A percentile compares a stretch with the other conserved stretches of the same genome.
Evolutionary conservation across 116 monocot species (phyloP).

Genomic region (Zostera marina): DNA sequence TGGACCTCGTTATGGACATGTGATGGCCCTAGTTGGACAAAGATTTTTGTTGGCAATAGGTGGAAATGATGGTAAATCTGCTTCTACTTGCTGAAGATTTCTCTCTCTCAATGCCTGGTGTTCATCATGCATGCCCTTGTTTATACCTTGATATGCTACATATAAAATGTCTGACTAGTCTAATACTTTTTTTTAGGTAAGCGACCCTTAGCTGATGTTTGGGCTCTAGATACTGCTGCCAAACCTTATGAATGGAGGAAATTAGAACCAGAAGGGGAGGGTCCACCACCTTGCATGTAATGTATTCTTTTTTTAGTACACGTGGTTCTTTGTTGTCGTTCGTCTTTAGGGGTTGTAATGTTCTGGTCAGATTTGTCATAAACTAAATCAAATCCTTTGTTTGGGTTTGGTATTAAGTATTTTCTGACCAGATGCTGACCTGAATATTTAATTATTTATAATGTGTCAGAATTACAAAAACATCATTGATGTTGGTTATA

Average conservation of each 20-base stretch:
- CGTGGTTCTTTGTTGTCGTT: too few species aligned
- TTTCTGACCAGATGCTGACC: too few species aligned
- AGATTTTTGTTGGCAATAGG: constrained; percentile 93
- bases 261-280: constrained; percentile 98
- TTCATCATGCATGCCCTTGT: neutral
- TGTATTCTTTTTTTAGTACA: neutral
- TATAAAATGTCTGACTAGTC: neutral
- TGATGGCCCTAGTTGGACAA: constrained; percentile 99
- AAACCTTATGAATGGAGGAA: constrained; percentile 99
- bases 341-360: too few species aligned
- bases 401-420: too few species aligned
- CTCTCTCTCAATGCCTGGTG: neutral
- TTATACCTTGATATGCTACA: too few species aligned
- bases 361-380: too few species aligned
- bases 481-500: too few species aligned
- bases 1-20: constrained; percentile 98
- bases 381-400: too few species aligned
- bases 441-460: too few species aligned
- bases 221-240: constrained; percentile 89
- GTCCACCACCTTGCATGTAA: constrained; percentile 99
- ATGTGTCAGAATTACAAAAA: too few species aligned
- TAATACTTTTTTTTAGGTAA: constrained; percentile 42
- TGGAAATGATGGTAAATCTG: constrained; percentile 87
- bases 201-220: constrained; percentile 81
- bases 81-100: neutral